phyloP scores from a whole-genome alignment of 495 filamentous ascomycete species.

The Hypomontagnella submonticulosa region DNA sequence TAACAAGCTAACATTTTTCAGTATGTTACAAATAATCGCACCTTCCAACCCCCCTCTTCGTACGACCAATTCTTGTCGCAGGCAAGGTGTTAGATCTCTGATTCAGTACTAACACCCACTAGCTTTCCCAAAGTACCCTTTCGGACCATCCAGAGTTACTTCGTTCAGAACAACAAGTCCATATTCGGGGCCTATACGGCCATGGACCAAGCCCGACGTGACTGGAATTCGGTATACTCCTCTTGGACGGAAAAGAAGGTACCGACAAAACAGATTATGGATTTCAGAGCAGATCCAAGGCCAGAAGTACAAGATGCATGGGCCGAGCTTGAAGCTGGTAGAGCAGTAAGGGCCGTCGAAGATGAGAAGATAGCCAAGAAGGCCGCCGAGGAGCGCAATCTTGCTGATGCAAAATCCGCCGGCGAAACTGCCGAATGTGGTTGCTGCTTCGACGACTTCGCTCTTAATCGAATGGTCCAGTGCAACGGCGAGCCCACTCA shows the following conservation, averaged over 20 bases:
- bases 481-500: conserved; percentile 65
- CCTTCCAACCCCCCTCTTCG: not conserved
- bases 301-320: conserved; percentile 42
- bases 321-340: conserved; percentile 45
- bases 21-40: conserved; percentile 11
- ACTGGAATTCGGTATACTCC: conserved; percentile 9
- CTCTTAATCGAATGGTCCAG: conserved; percentile 72
- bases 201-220: conserved; percentile 41
- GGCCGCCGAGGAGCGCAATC: conserved; percentile 58
- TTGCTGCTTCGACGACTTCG: conserved; percentile 75
- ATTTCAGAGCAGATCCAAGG: conserved; percentile 19
- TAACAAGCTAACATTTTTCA: conserved; percentile 32
- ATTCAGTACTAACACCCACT: conserved; percentile 6
- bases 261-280: conserved; percentile 1
- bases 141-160: conserved; percentile 3
- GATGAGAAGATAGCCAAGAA: conserved; percentile 38
- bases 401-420: conserved; percentile 56
- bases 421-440: conserved; percentile 69
- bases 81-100: not conserved
- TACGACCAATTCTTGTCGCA: not conserved
- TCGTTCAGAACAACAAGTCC: conserved; percentile 17
- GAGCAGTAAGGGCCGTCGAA: conserved; percentile 29
- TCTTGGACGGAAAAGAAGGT: conserved; percentile 44
- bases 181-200: conserved; percentile 48
- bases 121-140: conserved; percentile 38